phyloP scores from a whole-genome alignment of 257 asterid species.

The Avicennia marina region DNA sequence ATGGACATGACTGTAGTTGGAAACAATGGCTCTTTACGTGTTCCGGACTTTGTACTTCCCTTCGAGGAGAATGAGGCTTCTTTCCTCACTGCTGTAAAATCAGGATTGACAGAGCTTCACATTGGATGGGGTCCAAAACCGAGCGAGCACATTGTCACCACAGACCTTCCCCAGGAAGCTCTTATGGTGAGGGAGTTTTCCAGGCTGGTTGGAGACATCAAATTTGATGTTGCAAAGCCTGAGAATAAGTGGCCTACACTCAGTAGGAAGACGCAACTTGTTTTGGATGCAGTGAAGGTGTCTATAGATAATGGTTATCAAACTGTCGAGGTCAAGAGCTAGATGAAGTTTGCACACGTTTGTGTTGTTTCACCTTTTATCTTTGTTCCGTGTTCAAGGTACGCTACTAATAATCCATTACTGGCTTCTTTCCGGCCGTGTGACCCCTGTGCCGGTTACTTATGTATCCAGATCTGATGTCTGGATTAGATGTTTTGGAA shows the following conservation, averaged over 20 bases:
- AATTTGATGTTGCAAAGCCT: background rate
- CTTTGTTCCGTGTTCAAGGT: no score
- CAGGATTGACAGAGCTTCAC: background rate
- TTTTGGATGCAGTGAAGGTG: background rate
- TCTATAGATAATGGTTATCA: background rate
- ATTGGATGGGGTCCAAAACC: no score
- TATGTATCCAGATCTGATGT: no score
- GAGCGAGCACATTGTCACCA: no score
- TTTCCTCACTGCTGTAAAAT: background rate
- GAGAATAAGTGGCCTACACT: background rate
- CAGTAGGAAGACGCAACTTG: background rate
- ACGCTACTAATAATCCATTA: no score
- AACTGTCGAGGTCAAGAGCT: background rate
- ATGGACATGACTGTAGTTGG: background rate
- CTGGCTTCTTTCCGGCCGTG: no score
- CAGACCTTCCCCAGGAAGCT: no score
- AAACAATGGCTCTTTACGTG: background rate
- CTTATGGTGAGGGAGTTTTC: no score
- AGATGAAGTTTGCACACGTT: no score
- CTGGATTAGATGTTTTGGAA: no score
- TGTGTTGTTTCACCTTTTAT: no score
- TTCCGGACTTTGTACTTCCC: background rate
- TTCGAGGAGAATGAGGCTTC: background rate
- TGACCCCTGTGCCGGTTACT: no score
- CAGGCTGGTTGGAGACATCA: background rate